A percentile compares a stretch with the other conserved stretches of the same genome.
phyloP scores from a whole-genome alignment of 352 stramenopile genomes.

The Phytophthora meadii region DNA sequence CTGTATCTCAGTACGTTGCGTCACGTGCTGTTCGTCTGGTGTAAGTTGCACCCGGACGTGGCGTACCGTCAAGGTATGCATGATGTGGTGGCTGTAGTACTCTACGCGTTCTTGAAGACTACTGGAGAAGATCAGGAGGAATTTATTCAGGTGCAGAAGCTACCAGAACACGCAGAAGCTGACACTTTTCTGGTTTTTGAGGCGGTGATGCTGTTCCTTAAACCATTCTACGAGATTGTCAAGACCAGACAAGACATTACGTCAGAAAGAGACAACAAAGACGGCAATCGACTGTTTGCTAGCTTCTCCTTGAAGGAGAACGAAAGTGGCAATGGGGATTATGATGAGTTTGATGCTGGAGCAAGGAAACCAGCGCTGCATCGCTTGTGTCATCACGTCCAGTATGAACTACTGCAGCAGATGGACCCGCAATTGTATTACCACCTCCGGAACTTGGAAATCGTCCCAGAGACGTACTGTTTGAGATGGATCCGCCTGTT shows the following conservation, averaged over 20 bases:
- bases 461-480: conserved; percentile 84
- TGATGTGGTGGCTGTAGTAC: conserved; percentile 79
- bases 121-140: conserved; percentile 19
- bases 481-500: conserved; percentile 82
- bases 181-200: conserved; percentile 83
- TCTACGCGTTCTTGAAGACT: conserved; percentile 67
- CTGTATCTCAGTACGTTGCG: conserved; percentile 66
- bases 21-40: conserved; percentile 87
- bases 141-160: conserved; percentile 6
- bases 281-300: conserved; percentile 24
- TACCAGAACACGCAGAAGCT: conserved; percentile 58
- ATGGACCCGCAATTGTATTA: conserved; percentile 86
- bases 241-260: conserved; percentile 35
- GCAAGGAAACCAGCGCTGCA: conserved; percentile 55
- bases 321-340: conserved; percentile 33
- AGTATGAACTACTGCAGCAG: conserved; percentile 80
- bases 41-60: conserved; percentile 77
- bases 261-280: not conserved
- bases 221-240: conserved; percentile 80
- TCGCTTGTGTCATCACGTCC: conserved; percentile 70
- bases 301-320: conserved; percentile 32
- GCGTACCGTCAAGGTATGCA: conserved; percentile 90
- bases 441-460: conserved; percentile 81
- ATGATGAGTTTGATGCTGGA: conserved; percentile 21
- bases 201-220: conserved; percentile 78